These are phyloP conservation scores for Pseudocercospora fuligena DNA, from an alignment of 2,329 filamentous ascomycete genomes.

Conservation along the genomic window DNA sequence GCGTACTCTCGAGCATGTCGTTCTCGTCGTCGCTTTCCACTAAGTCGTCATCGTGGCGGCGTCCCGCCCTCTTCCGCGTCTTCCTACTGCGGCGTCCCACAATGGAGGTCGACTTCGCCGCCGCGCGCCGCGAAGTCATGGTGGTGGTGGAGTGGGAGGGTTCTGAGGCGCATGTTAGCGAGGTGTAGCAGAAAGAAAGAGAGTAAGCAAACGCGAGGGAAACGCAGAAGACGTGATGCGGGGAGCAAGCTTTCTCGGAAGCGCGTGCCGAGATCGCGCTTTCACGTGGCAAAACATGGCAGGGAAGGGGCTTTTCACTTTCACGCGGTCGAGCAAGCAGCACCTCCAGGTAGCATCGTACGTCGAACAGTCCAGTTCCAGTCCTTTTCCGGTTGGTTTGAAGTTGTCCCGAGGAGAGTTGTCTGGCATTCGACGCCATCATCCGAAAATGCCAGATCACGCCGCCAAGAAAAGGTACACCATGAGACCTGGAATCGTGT, in stretches of 20 bases:
- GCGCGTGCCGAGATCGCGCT: conserved; percentile 3
- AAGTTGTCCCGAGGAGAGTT: background rate
- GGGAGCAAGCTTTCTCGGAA: background rate
- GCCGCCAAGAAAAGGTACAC: background rate
- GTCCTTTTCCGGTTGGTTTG: background rate
- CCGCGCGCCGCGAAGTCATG: conserved; percentile 28
- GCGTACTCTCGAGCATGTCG: conserved; percentile 59
- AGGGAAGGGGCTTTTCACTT: background rate
- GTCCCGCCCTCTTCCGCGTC: conserved; percentile 28
- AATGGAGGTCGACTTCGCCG: conserved; percentile 42
- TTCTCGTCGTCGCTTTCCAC: conserved; percentile 55
- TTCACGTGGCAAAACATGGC: background rate
- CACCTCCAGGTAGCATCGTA: background rate
- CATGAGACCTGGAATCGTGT: background rate
- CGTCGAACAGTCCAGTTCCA: background rate
- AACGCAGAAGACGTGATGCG: conserved; percentile 1
- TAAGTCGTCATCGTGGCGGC: conserved; percentile 23
- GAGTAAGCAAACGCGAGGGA: background rate
- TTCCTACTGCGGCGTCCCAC: conserved; percentile 39
- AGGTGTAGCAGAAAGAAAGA: conserved; percentile 14
- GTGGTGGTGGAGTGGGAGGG: conserved; percentile 54
- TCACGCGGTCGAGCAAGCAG: conserved; percentile 10
- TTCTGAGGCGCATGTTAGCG: conserved; percentile 44
- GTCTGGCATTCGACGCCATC: background rate
- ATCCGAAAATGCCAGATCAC: background rate